A percentile compares a stretch with the other conserved stretches of the same genome.
These are phyloP conservation scores for Diaporthe amygdali DNA, from an alignment of 2,329 filamentous ascomycete species.

Conservation along the genomic window DNA sequence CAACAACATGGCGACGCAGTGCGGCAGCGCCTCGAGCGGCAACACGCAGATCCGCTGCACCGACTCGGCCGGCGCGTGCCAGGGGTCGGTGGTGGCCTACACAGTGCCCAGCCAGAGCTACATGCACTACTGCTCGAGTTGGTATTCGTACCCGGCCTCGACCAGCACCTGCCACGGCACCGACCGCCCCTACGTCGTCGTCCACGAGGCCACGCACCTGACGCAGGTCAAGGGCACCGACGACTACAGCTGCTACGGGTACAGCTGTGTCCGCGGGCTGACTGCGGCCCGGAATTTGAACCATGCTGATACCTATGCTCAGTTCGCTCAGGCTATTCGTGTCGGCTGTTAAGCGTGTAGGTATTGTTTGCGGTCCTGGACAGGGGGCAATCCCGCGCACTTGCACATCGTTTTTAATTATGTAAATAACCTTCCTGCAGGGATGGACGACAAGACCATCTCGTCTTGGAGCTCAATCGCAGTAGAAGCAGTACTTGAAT, in stretches of 20 bases:
- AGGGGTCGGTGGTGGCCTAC: slow-evolving; percentile 59
- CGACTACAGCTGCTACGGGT: slow-evolving; percentile 59
- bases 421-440: not conserved
- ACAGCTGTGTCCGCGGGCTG: slow-evolving; percentile 56
- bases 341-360: not conserved
- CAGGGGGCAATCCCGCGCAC: too few species aligned
- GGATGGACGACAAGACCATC: not conserved
- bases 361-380: not conserved
- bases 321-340: slow-evolving; percentile 36
- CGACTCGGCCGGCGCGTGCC: slow-evolving; percentile 61
- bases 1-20: slow-evolving; percentile 58
- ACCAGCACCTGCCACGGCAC: slow-evolving; percentile 63
- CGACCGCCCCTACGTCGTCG: slow-evolving; percentile 67
- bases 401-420: not conserved
- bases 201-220: slow-evolving; percentile 73
- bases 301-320: slow-evolving; percentile 65
- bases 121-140: slow-evolving; percentile 68
- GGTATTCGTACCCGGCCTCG: slow-evolving; percentile 59
- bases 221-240: slow-evolving; percentile 60
- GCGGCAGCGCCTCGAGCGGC: slow-evolving; percentile 52
- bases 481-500: not conserved
- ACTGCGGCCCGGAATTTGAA: slow-evolving; percentile 55
- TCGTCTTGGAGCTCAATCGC: not conserved
- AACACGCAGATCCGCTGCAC: slow-evolving; percentile 62
- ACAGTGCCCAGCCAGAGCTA: slow-evolving; percentile 58